Evolutionary conservation across 2,329 filamentous ascomycete species (phyloP), one percentile per base, ranked within the genome.

Genomic region (Daldinia eschscholtzii): DNA sequence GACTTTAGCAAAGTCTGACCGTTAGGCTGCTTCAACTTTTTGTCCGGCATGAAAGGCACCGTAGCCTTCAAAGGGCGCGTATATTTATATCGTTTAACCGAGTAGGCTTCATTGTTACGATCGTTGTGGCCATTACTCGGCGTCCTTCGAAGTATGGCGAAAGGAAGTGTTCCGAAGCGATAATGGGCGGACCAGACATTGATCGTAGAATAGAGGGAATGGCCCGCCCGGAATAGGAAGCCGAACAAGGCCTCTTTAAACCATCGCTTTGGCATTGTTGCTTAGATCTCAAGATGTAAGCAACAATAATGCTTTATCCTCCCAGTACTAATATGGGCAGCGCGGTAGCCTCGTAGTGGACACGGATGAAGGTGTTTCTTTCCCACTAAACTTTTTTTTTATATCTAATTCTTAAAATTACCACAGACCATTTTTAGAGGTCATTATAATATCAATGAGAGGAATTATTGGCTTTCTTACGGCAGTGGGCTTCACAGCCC

Each of bases 221-320:
- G 46, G 61, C 33, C 35, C 18, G 50, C 30, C 75, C 74, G 76
- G 73, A 77, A 75, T 57, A 56, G 75, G 75, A 70, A 73, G 41
- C 39, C 18, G 9, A 48, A 46, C 61, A 53, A 72, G 61, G 37
- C 42, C 35, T 48, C 67, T 70, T 74, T 76, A 68, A 65, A 72
- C 35, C 3, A 4, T 55, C 62, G 71, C 72, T 77, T 76, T 76
- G 73, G 73, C 35, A 69, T 74, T 76, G 62, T 74, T 68, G 46
- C 35, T 56, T 58, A 33, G 58, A 60, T 10, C 50, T 72, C 52
- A 57, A 62, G 58, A 37, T 65, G 61, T 37, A 26, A 53, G 15
- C 56, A 33, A 77, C 74, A 77, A 78, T 75, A 73, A 64, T 50
- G 73, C 76, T 77, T 78, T 77, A 77, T 78, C 50, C 62, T 26